Evolutionary conservation across 2,329 filamentous ascomycete genomes (phyloP).

Genomic region (Penicillium verrucosum): DNA sequence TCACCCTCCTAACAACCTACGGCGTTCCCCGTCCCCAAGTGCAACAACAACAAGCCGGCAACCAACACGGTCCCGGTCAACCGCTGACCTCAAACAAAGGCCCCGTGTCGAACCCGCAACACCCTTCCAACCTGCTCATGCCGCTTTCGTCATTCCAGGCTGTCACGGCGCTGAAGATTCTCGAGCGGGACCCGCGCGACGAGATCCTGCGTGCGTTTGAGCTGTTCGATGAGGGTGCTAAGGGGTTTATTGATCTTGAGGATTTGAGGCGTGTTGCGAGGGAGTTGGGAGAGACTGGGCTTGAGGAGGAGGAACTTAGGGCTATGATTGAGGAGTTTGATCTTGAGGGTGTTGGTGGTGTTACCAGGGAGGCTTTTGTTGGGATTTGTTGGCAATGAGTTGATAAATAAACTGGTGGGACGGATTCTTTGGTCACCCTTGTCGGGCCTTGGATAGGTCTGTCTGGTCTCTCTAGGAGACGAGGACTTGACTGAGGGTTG

Average conservation of each 20-base stretch:
- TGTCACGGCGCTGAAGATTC: conserved; percentile 75
- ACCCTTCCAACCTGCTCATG: conserved; percentile 66
- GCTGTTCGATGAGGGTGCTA: conserved; percentile 88
- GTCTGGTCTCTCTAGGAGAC: neutral
- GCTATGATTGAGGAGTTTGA: conserved; percentile 99
- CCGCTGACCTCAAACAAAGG: conserved; percentile 29
- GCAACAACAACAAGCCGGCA: conserved; percentile 29
- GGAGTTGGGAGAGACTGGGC: conserved; percentile 79
- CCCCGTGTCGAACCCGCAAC: conserved; percentile 51
- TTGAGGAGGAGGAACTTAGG: conserved; percentile 86
- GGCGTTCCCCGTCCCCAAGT: conserved; percentile 66
- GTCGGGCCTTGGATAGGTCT: neutral
- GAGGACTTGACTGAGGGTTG: neutral
- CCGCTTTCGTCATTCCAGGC: conserved; percentile 69
- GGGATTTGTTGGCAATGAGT: conserved; percentile 59
- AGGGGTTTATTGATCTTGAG: conserved; percentile 84
- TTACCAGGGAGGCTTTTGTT: conserved; percentile 62
- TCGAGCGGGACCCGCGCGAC: conserved; percentile 78
- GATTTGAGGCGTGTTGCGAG: conserved; percentile 83
- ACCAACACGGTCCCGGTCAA: conserved; percentile 25
- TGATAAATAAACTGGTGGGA: neutral
- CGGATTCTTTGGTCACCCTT: neutral
- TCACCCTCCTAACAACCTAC: conserved; percentile 74
- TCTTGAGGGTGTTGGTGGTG: conserved; percentile 82
- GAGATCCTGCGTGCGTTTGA: conserved; percentile 90